Evolutionary conservation across 192 early-diverging fungal genomes (phyloP).

Genomic region (Umbelopsis vinacea): DNA sequence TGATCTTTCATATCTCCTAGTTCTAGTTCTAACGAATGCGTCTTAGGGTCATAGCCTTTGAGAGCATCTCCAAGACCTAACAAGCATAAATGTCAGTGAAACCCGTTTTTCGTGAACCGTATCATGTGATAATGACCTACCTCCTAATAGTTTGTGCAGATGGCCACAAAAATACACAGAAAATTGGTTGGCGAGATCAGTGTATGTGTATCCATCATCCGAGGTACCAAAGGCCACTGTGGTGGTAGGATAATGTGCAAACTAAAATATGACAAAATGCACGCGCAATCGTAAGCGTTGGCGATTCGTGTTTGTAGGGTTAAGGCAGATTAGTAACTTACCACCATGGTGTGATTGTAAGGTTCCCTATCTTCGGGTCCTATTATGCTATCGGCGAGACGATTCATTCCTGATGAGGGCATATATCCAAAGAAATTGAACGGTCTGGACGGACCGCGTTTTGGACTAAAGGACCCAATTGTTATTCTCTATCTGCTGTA

Average conservation of each 20-base stretch:
- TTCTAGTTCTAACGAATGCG: conserved; percentile 82
- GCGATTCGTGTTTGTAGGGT: neutral
- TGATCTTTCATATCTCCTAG: conserved; percentile 91
- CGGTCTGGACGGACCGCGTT: conserved; percentile 74
- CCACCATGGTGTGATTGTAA: conserved; percentile 71
- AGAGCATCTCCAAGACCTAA: conserved; percentile 59
- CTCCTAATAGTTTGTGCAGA: conserved; percentile 57
- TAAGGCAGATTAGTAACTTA: conserved; percentile 27
- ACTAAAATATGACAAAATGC: conserved; percentile 34
- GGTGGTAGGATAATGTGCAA: conserved; percentile 80
- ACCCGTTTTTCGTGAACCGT: neutral
- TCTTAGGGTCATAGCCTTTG: conserved; percentile 63
- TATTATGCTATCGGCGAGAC: conserved; percentile 59
- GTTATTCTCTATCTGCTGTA: neutral
- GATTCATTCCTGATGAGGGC: conserved; percentile 74
- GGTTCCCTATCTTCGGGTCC: conserved; percentile 22
- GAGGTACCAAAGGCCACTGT: conserved; percentile 76
- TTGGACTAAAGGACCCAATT: conserved; percentile 44
- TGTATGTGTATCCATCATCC: conserved; percentile 59
- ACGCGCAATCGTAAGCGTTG: neutral
- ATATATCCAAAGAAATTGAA: conserved; percentile 93
- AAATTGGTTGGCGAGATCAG: conserved; percentile 59
- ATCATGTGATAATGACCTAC: neutral
- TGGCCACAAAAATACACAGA: conserved; percentile 89
- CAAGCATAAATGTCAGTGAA: neutral